These are phyloP conservation scores for Fraxinus excelsior DNA, from an alignment of 257 asterid species.

Conservation along the genomic window DNA sequence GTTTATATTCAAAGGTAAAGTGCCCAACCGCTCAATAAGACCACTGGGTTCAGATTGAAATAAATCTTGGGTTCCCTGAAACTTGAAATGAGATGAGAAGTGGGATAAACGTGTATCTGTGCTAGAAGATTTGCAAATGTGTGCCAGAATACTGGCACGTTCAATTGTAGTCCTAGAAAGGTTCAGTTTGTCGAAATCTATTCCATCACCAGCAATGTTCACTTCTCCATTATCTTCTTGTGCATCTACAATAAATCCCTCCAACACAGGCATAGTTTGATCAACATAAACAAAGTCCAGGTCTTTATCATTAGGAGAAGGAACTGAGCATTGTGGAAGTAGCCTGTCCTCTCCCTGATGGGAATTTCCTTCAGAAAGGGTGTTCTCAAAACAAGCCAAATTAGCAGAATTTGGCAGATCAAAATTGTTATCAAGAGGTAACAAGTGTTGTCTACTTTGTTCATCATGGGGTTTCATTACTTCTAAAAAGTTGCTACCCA, in stretches of 20 bases:
- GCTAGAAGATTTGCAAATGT: constrained; percentile 77
- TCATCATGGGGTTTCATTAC: constrained; percentile 31
- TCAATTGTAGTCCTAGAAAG: constrained; percentile 58
- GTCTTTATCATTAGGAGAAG: constrained; percentile 40
- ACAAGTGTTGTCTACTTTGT: constrained; percentile 33
- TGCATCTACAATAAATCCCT: constrained; percentile 59
- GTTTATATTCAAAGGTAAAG: constrained; percentile 41
- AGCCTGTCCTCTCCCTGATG: constrained; percentile 29
- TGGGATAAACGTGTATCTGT: constrained; percentile 47
- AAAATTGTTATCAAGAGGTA: constrained; percentile 31
- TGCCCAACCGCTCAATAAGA: constrained; percentile 53
- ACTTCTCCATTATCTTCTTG: constrained; percentile 44
- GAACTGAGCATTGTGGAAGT: constrained; percentile 34
- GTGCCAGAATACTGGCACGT: constrained; percentile 83
- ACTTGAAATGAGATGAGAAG: constrained; percentile 51
- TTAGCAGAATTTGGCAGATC: constrained; percentile 31
- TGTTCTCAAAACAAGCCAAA: constrained; percentile 30
- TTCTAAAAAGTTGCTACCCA: constrained; percentile 26
- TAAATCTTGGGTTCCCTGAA: constrained; percentile 39
- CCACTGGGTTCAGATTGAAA: constrained; percentile 62
- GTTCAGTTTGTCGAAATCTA: constrained; percentile 48
- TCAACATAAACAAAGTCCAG: constrained; percentile 41
- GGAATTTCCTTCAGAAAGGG: constrained; percentile 31
- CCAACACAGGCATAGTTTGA: constrained; percentile 63
- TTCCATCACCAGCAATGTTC: constrained; percentile 44